These are phyloP conservation scores for Nematodospora anomalae DNA, from an alignment of 1,139 yeast genomes.

Conservation along the genomic window DNA sequence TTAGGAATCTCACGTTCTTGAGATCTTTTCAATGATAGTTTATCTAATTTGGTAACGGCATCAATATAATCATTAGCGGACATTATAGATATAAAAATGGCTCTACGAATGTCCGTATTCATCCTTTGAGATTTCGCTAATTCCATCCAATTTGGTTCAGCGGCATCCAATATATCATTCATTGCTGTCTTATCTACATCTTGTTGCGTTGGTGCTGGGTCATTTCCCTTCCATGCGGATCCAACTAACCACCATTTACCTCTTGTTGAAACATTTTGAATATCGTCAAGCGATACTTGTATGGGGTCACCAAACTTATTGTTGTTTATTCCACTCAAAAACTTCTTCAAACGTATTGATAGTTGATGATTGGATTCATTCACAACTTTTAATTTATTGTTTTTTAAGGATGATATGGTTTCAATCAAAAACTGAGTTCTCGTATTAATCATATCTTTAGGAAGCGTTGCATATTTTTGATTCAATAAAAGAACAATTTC, in stretches of 20 bases:
- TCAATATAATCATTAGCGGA: conserved; percentile 91
- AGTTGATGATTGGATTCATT: conserved; percentile 51
- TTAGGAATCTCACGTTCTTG: conserved; percentile 88
- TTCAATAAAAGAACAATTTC: conserved; percentile 69
- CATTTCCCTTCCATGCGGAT: conserved; percentile 86
- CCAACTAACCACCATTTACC: conserved; percentile 99
- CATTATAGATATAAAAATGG: conserved; percentile 91
- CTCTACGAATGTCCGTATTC: conserved; percentile 94
- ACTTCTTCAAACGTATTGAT: conserved; percentile 64
- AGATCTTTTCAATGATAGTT: conserved; percentile 71
- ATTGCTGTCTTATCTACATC: conserved; percentile 37
- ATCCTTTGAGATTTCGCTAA: conserved; percentile 84
- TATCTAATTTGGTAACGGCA: conserved; percentile 79
- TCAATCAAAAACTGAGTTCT: conserved; percentile 85
- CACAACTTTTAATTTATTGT: conserved; percentile 67
- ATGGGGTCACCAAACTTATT: conserved; percentile 66
- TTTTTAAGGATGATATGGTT: conserved; percentile 79
- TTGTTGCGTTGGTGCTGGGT: conserved; percentile 26
- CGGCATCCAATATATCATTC: conserved; percentile 59
- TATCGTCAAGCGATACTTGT: conserved; percentile 82
- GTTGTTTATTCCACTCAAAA: conserved; percentile 51
- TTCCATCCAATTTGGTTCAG: conserved; percentile 87
- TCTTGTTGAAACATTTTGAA: conserved; percentile 66
- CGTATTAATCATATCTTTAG: conserved; percentile 42
- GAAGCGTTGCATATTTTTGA: conserved; percentile 36